phyloP scores from a whole-genome alignment of 2,329 filamentous ascomycete species.

The Fusarium nodosum region DNA sequence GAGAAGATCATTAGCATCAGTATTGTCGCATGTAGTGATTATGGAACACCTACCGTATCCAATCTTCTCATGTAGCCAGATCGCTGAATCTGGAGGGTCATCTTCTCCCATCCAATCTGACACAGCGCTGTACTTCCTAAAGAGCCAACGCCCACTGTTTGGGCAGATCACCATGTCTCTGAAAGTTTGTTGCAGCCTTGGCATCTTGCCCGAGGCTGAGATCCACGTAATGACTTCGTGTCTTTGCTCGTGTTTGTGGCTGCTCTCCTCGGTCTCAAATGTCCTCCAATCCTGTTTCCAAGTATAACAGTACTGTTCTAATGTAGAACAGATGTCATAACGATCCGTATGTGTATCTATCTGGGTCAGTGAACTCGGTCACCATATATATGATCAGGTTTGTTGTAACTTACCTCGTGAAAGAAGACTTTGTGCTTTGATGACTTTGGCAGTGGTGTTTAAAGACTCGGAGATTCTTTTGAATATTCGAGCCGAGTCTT shows the following conservation, averaged over 20 bases:
- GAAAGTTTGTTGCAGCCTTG: fast-evolving
- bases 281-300: background rate
- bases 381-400: background rate
- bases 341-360: background rate
- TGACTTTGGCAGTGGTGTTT: fast-evolving
- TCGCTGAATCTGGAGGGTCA: slow-evolving; percentile 1
- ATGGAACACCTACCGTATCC: background rate
- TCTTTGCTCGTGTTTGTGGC: background rate
- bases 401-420: background rate
- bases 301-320: background rate
- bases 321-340: fast-evolving
- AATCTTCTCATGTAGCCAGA: slow-evolving; percentile 10
- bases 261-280: background rate
- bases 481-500: background rate
- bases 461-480: background rate
- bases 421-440: background rate
- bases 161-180: background rate
- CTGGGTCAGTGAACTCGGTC: background rate
- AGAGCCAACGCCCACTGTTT: slow-evolving; percentile 6
- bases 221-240: slow-evolving; percentile 1
- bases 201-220: background rate
- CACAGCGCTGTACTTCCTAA: slow-evolving; percentile 5
- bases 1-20: fast-evolving
- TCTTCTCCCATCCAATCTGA: slow-evolving; percentile 18
- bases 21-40: fast-evolving